These are phyloP conservation scores for Canariomyces notabilis DNA, from an alignment of 2,329 filamentous ascomycete genomes.

Conservation along the genomic window DNA sequence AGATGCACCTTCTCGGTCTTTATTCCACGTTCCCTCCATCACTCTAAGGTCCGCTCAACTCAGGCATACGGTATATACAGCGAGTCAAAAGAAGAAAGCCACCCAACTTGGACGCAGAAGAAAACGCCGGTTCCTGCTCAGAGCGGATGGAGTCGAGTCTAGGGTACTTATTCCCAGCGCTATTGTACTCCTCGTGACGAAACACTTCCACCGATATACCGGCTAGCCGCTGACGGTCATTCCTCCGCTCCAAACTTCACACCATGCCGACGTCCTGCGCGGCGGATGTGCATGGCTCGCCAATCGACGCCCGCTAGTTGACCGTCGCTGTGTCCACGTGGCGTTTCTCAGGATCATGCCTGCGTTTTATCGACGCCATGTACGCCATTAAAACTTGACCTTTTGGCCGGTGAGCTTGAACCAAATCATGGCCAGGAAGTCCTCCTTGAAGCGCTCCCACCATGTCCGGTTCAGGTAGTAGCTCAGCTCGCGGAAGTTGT, in stretches of 20 bases:
- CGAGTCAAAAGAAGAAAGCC: background rate
- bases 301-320: no score
- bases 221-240: no score
- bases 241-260: no score
- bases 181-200: no score
- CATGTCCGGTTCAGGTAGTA: constrained; percentile 78
- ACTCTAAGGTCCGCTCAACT: background rate
- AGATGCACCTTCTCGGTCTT: background rate
- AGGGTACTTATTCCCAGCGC: no score
- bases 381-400: constrained; percentile 47
- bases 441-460: constrained; percentile 74
- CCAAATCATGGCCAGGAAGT: constrained; percentile 56
- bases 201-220: no score
- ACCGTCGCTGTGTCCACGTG: no score
- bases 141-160: background rate
- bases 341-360: no score
- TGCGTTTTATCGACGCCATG: background rate
- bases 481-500: constrained; percentile 86
- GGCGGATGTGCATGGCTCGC: background rate
- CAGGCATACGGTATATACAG: background rate
- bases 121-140: background rate
- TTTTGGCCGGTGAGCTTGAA: constrained; percentile 58
- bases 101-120: no score
- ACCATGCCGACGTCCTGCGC: no score
- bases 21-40: background rate